Conservation (phyloP, 306 rosid genomes). For the Cucumis cinereus region DNA sequence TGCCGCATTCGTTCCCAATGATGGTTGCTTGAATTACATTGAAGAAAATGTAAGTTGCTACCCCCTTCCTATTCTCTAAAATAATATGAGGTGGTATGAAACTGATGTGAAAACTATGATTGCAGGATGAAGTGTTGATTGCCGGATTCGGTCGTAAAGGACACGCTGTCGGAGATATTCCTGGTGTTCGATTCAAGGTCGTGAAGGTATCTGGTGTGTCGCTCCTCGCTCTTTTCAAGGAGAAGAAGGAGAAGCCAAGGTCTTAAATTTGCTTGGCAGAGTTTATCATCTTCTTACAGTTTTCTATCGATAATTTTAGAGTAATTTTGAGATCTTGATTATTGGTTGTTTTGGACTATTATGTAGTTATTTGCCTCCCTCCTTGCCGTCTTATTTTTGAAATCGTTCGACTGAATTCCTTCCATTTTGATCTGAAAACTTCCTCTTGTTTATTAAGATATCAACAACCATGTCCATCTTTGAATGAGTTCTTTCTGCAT, state of each 20-base stretch:
- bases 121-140: slow-evolving; percentile 74
- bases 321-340: background rate
- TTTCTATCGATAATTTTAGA: slow-evolving; percentile 11
- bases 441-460: background rate
- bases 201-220: slow-evolving; percentile 54
- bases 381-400: background rate
- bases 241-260: slow-evolving; percentile 30
- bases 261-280: slow-evolving; percentile 35
- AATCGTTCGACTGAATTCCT: background rate
- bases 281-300: slow-evolving; percentile 63
- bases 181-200: slow-evolving; percentile 8
- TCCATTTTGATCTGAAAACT: background rate
- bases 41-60: slow-evolving; percentile 52
- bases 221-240: slow-evolving; percentile 19
- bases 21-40: slow-evolving; percentile 65
- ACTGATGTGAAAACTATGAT: background rate
- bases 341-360: background rate
- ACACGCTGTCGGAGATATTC: slow-evolving; percentile 66
- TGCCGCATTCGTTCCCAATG: slow-evolving; percentile 80
- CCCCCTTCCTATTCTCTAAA: background rate
- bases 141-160: slow-evolving; percentile 27
- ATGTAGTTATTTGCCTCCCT: background rate
- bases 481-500: background rate
- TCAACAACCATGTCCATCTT: background rate
- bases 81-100: background rate